Percentiles rank a stretch among this genome's conserved stretches.
These are phyloP conservation scores for Fagus crenata DNA, from an alignment of 306 rosid species.

Conservation along the genomic window DNA sequence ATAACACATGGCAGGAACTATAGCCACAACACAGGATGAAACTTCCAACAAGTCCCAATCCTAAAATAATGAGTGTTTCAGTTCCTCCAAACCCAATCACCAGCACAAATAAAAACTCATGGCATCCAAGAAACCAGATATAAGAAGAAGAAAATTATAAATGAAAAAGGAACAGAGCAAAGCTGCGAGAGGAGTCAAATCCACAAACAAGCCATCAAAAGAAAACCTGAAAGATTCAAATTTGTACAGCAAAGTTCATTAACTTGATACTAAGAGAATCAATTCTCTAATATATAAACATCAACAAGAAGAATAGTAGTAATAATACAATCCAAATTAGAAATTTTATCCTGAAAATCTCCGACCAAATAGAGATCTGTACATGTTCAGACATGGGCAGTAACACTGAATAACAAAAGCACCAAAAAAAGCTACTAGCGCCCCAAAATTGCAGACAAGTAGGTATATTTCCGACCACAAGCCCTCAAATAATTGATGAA, in stretches of 20 bases:
- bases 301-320: neutral
- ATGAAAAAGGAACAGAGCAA: constrained; percentile 11
- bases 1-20: neutral
- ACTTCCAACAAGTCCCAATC: neutral
- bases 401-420: neutral
- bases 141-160: constrained; percentile 20
- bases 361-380: neutral
- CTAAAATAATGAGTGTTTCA: neutral
- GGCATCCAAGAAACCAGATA: neutral
- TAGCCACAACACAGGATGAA: neutral
- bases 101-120: neutral
- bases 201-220: neutral
- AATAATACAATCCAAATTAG: neutral
- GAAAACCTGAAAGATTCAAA: neutral
- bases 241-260: neutral
- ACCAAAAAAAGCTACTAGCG: neutral
- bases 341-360: neutral
- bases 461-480: neutral
- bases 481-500: neutral
- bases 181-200: neutral
- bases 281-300: neutral
- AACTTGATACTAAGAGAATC: neutral
- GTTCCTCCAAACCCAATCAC: constrained; percentile 16
- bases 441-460: neutral
- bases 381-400: neutral